phyloP scores from a whole-genome alignment of 352 stramenopile species.

The Phytophthora chlamydospora region DNA sequence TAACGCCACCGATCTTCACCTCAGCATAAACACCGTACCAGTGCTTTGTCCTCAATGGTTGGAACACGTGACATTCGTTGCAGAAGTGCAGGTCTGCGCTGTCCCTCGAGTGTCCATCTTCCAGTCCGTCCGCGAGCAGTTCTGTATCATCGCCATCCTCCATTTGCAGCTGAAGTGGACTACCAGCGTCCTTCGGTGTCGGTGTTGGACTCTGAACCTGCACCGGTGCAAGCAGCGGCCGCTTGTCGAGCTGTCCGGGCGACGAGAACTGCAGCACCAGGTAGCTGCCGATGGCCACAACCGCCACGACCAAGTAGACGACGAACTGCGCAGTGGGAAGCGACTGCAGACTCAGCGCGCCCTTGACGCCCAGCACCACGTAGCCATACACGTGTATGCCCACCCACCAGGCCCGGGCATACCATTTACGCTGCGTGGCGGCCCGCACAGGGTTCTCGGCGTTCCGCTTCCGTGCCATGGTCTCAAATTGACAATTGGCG shows the following conservation, averaged over 20 bases:
- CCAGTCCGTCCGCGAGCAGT: constrained; percentile 29
- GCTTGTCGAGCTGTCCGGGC: constrained; percentile 58
- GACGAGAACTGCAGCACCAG: constrained; percentile 64
- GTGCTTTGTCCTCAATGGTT: constrained; percentile 75
- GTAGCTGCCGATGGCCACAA: constrained; percentile 54
- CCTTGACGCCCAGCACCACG: constrained; percentile 49
- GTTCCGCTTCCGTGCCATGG: constrained; percentile 36
- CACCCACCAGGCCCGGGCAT: constrained; percentile 72
- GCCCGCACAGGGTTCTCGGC: constrained; percentile 31
- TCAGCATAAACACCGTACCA: constrained; percentile 38
- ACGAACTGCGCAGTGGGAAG: constrained; percentile 52
- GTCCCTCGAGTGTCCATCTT: constrained; percentile 13
- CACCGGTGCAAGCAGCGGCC: constrained; percentile 24
- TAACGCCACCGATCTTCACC: not conserved
- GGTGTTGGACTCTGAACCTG: constrained; percentile 1
- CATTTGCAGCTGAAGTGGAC: constrained; percentile 10
- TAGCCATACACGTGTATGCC: constrained; percentile 71
- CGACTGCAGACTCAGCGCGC: constrained; percentile 30
- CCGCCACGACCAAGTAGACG: constrained; percentile 41
- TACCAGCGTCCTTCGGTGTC: constrained; percentile 4
- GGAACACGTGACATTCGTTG: constrained; percentile 60
- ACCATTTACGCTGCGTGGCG: constrained; percentile 65
- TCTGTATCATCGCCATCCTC: constrained; percentile 44
- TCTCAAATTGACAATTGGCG: constrained; percentile 5
- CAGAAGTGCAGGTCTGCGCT: constrained; percentile 54